Conservation (phyloP, 78 protist genomes). For the Monosiga brevicollis region DNA sequence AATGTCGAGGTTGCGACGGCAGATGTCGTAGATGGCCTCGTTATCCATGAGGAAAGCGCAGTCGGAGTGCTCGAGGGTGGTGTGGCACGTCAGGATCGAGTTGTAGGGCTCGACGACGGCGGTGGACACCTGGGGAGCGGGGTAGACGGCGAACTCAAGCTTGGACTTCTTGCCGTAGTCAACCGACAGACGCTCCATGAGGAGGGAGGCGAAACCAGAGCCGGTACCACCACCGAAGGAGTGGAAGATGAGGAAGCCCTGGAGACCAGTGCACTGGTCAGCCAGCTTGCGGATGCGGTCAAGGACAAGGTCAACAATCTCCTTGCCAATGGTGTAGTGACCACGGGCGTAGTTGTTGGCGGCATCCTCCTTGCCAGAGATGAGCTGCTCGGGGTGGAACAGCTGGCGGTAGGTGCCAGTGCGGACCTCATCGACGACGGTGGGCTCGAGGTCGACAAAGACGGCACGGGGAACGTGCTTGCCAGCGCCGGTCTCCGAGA, state of each 20-base stretch:
- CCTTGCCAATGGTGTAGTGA: conserved; percentile 97
- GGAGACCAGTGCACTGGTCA: conserved; percentile 97
- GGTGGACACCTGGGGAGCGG: conserved; percentile 95
- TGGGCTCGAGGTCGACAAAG: conserved; percentile 90
- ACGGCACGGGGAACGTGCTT: conserved; percentile 91
- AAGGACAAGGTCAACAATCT: conserved; percentile 77
- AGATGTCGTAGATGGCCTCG: conserved; percentile 95
- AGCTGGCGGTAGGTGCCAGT: conserved; percentile 90
- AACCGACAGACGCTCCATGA: conserved; percentile 88
- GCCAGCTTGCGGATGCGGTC: conserved; percentile 96
- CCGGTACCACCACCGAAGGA: conserved; percentile 98
- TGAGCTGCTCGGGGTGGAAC: conserved; percentile 97
- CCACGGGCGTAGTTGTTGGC: conserved; percentile 99
- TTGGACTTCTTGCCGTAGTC: conserved; percentile 98
- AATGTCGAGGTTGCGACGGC: conserved; percentile 85
- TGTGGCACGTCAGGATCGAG: conserved; percentile 92
- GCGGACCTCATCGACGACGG: conserved; percentile 91
- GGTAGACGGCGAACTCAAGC: conserved; percentile 94
- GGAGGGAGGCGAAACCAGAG: conserved; percentile 94
- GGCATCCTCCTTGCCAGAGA: conserved; percentile 98
- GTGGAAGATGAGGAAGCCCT: conserved; percentile 93
- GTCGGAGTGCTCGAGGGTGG: conserved; percentile 94
- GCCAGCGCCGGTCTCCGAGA: conserved; percentile 71
- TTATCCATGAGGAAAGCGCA: conserved; percentile 89
- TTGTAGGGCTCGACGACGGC: conserved; percentile 98